Conservation (phyloP, 2,329 filamentous ascomycete genomes). For the Akanthomyces uredinophilus region DNA sequence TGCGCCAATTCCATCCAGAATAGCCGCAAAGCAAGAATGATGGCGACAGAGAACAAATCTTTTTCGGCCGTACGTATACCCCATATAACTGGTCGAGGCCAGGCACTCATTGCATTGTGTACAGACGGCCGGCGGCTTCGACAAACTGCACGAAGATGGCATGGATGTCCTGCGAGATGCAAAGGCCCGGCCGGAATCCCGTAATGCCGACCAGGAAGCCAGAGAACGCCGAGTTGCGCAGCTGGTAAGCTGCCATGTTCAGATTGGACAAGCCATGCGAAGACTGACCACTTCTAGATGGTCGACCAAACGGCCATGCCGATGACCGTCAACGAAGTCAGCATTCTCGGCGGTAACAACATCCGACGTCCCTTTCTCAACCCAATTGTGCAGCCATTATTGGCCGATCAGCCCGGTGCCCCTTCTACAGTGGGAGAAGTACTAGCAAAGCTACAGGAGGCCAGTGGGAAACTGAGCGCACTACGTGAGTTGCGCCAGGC, state of each 20-base stretch:
- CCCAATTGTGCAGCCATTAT: constrained; percentile 70
- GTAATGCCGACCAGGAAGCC: constrained; percentile 34
- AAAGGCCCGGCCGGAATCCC: constrained; percentile 31
- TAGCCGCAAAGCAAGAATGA: background rate
- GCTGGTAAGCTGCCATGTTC: constrained; percentile 24
- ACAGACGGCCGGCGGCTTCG: constrained; percentile 33
- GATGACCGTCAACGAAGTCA: constrained; percentile 80
- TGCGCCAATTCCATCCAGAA: background rate
- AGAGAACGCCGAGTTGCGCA: constrained; percentile 35
- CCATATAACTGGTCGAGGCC: constrained; percentile 9
- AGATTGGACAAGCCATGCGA: background rate
- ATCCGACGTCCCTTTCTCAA: constrained; percentile 83
- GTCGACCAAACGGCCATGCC: constrained; percentile 78
- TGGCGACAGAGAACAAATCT: background rate
- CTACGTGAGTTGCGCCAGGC: constrained; percentile 58
- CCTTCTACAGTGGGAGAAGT: constrained; percentile 78
- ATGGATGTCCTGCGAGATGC: constrained; percentile 35
- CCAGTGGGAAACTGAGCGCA: constrained; percentile 68
- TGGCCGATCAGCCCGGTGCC: constrained; percentile 60
- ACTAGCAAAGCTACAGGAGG: constrained; percentile 63
- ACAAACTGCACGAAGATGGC: constrained; percentile 36
- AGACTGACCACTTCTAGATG: constrained; percentile 23
- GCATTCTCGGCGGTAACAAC: constrained; percentile 74
- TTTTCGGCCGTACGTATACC: constrained; percentile 15
- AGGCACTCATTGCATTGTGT: background rate